Evolutionary conservation across 2,329 filamentous ascomycete species (phyloP).

Genomic region (Xylaria sp.): DNA sequence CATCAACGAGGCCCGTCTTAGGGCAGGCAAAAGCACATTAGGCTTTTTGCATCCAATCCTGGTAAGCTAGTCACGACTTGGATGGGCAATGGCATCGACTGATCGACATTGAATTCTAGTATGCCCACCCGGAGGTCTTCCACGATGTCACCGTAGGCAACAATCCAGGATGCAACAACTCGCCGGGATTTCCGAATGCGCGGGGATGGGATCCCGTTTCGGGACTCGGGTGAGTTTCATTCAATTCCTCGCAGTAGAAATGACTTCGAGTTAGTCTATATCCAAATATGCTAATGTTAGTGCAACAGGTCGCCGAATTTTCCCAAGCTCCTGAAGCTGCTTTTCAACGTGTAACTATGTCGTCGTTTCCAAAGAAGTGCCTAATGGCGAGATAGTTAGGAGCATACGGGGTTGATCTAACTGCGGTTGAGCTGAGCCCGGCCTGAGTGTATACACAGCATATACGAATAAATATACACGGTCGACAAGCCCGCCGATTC

Average conservation of each 20-base stretch:
- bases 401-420: neutral
- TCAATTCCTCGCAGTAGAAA: neutral
- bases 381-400: neutral
- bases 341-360: neutral
- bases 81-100: neutral
- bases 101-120: conserved; percentile 1
- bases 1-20: neutral
- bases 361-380: neutral
- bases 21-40: neutral
- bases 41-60: conserved; percentile 2
- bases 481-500: conserved; percentile 1
- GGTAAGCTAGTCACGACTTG: conserved; percentile 1
- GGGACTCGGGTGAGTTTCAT: conserved; percentile 1
- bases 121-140: neutral
- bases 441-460: neutral
- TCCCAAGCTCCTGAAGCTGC: neutral
- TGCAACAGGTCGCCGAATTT: conserved; percentile 1
- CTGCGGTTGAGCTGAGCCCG: neutral
- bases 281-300: neutral
- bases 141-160: conserved; percentile 1
- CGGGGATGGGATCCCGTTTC: conserved; percentile 1
- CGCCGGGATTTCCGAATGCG: neutral
- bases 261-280: neutral
- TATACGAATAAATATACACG: neutral
- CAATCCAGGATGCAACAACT: neutral